Conservation (phyloP, 441 rosid species). For the Erysimum cheiri region DNA sequence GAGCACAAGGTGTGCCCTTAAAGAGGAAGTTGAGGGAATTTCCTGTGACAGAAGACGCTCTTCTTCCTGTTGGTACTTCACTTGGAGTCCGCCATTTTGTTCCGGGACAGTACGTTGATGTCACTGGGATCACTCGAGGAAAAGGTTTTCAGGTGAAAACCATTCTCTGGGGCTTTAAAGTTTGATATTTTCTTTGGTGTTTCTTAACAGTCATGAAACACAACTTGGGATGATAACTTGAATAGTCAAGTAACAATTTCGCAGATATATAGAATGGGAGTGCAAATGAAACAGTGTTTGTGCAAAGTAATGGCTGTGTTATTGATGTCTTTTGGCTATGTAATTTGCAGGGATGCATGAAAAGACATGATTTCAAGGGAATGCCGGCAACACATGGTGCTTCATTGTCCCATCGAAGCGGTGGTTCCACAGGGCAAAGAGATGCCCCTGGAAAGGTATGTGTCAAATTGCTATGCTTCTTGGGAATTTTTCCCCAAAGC, state of each 20-base stretch:
- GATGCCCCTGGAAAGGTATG: constrained; percentile 94
- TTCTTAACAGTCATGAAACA: not conserved
- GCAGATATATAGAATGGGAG: constrained; percentile 10
- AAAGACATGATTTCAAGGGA: constrained; percentile 69
- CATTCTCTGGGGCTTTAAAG: constrained; percentile 8
- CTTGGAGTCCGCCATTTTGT: constrained; percentile 92
- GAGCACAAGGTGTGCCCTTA: constrained; percentile 92
- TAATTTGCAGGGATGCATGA: constrained; percentile 81
- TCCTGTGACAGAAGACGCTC: constrained; percentile 93
- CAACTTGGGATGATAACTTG: constrained; percentile 19
- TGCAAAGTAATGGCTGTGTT: constrained; percentile 18
- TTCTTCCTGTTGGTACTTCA: constrained; percentile 84
- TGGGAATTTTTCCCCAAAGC: constrained; percentile 11
- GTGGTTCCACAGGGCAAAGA: constrained; percentile 98
- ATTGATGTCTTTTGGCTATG: constrained; percentile 23
- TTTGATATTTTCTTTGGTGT: constrained; percentile 9
- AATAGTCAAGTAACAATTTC: constrained; percentile 7
- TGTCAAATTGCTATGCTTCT: constrained; percentile 32
- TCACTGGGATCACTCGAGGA: constrained; percentile 88
- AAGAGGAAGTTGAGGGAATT: constrained; percentile 93
- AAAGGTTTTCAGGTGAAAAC: constrained; percentile 91
- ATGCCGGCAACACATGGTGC: constrained; percentile 85
- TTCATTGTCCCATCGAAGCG: constrained; percentile 77
- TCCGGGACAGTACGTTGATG: constrained; percentile 88
- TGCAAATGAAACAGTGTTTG: constrained; percentile 5